Evolutionary conservation across 441 rosid genomes (phyloP), one percentile per base, ranked within the genome.

Genomic region (Metrosideros polymorpha): DNA sequence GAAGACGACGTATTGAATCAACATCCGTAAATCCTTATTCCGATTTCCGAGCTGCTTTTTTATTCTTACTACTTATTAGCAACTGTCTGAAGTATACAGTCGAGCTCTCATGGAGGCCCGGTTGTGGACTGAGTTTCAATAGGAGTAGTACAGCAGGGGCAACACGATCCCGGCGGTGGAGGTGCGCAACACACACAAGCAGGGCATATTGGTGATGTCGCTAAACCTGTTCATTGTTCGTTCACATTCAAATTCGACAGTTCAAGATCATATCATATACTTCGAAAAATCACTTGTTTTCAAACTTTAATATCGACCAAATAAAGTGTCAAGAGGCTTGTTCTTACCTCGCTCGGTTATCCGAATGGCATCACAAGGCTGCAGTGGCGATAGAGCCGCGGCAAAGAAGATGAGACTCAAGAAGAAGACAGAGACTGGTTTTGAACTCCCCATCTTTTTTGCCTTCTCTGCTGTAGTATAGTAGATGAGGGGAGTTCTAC

Each of bases 121-220:
- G 39, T n/a, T 12, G 63, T 7, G 25, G 89, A 15, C 71, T 52
- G 66, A 57, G 82, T 1, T 50, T 27, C 43, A 32, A 13, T 9
- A n/a, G 87, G 86, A 83, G 85, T 9, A 71, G 89, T n/a, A 57
- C 89, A 88, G 25, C 91, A 89, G 39, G 49, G 29, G 82, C 89
- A 89, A 54, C 91, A 89, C 22, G 30, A 5, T 15, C 89, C 89
- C 10, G 89, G 86, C 3, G 88, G 89, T 3, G 91, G 87, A 24
- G 91, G 88, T 9, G 87, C 24, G 75, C 91, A 89, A 27, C 91
- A 89, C 71, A 84, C 82, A 32, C 89, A 89, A 59, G 85, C 87
- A 27, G 85, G 89, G 76, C 89, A 89, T 55, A 87, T 77, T 17
- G 86, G 85, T 27, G 2, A 0, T 5, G 35, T 2, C 75, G 8